phyloP scores from a whole-genome alignment of 192 early-diverging fungal genomes.

The Backusella morwellensis region DNA sequence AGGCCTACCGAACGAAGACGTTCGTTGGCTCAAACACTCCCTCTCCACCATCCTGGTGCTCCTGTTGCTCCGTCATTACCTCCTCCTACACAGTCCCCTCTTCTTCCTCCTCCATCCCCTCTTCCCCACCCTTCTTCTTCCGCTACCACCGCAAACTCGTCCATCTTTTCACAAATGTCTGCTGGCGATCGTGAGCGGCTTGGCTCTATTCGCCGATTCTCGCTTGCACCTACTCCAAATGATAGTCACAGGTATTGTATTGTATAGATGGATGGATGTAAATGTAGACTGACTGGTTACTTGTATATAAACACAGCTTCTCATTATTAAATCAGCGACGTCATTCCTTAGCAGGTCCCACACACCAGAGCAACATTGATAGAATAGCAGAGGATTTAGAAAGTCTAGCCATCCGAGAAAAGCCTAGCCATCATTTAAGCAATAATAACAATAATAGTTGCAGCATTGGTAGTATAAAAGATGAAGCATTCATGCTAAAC shows the following conservation, averaged over 20 bases:
- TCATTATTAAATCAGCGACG: conserved; percentile 32
- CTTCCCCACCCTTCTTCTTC: neutral
- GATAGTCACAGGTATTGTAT: conserved; percentile 9
- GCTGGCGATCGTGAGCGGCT: conserved; percentile 35
- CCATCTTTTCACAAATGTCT: conserved; percentile 8
- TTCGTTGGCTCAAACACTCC: neutral
- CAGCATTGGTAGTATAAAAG: conserved; percentile 33
- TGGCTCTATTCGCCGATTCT: conserved; percentile 5
- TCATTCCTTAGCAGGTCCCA: conserved; percentile 36
- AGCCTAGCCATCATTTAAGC: neutral
- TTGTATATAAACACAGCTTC: neutral
- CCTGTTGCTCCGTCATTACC: neutral
- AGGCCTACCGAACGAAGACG: neutral
- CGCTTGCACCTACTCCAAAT: neutral
- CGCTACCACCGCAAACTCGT: neutral
- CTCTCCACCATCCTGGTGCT: neutral
- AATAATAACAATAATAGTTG: neutral
- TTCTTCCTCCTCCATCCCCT: neutral
- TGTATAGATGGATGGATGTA: neutral
- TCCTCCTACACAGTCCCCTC: neutral
- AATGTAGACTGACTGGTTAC: neutral
- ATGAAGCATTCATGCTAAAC: conserved; percentile 20
- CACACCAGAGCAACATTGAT: conserved; percentile 23
- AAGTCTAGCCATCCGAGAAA: conserved; percentile 15
- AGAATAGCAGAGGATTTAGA: conserved; percentile 12